Percentiles rank a stretch among this genome's conserved stretches.
These are phyloP conservation scores for Colletotrichum tamarilloi DNA, from an alignment of 2,329 filamentous ascomycete species.

Conservation along the genomic window DNA sequence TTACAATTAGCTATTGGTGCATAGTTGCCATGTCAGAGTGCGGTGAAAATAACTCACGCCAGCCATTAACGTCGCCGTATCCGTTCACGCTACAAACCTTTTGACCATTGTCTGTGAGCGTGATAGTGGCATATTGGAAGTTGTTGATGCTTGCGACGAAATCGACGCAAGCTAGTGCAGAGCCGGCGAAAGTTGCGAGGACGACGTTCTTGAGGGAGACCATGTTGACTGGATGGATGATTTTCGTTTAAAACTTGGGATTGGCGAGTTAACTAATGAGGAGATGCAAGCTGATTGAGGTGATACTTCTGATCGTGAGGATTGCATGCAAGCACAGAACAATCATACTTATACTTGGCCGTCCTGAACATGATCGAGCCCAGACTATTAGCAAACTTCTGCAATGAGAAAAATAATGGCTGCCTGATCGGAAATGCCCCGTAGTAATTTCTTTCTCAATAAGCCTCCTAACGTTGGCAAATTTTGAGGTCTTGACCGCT, in stretches of 20 bases:
- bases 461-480: neutral
- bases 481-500: neutral
- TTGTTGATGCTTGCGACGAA: neutral
- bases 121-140: neutral
- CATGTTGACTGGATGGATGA: neutral
- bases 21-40: too few relatives aligned
- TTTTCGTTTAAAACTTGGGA: neutral
- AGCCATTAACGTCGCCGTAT: neutral
- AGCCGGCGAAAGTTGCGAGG: neutral
- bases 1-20: neutral
- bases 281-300: neutral
- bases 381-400: neutral
- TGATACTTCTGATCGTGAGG: neutral
- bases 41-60: neutral
- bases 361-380: neutral
- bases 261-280: neutral
- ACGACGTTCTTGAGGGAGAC: neutral
- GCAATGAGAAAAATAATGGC: neutral
- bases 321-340: neutral
- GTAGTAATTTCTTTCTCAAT: too few relatives aligned
- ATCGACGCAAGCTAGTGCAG: neutral
- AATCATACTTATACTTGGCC: neutral
- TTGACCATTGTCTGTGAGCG: neutral
- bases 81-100: neutral
- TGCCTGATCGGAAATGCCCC: neutral